Percentiles rank a stretch among this genome's conserved stretches.
These are phyloP conservation scores for Fistulinella prunicolor DNA, from an alignment of 768 basidiomycete genomes.

Conservation along the genomic window DNA sequence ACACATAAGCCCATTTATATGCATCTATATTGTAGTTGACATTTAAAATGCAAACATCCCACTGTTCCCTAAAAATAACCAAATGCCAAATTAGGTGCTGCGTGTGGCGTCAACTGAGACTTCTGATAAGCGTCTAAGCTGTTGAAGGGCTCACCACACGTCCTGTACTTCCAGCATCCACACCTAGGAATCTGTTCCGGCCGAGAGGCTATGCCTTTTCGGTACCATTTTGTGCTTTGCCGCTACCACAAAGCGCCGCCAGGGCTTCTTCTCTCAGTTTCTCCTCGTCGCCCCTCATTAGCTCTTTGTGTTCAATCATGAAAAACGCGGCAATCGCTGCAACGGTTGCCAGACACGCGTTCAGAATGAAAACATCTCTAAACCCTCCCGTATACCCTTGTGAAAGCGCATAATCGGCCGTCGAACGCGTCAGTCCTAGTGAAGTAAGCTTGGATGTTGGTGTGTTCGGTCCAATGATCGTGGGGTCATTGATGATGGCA, in stretches of 20 bases:
- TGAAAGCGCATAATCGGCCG: constrained; percentile 42
- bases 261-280: constrained; percentile 43
- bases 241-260: no score
- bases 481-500: constrained; percentile 49
- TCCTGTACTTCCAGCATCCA: no score
- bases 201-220: constrained; percentile 11
- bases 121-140: background rate
- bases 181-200: no score
- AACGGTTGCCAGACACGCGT: constrained; percentile 51
- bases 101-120: no score
- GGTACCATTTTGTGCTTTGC: no score
- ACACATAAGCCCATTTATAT: no score
- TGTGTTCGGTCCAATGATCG: constrained; percentile 31
- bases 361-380: constrained; percentile 56
- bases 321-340: constrained; percentile 54
- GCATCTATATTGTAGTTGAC: no score
- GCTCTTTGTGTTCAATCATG: constrained; percentile 61
- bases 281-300: constrained; percentile 57
- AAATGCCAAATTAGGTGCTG: no score
- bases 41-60: no score
- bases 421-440: constrained; percentile 35
- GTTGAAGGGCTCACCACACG: constrained; percentile 1
- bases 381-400: constrained; percentile 58
- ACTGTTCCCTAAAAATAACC: no score
- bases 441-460: constrained; percentile 31